Evolutionary conservation across 1,284 basidiomycete species (phyloP).

Genomic region (Amylostereum chailletii): DNA sequence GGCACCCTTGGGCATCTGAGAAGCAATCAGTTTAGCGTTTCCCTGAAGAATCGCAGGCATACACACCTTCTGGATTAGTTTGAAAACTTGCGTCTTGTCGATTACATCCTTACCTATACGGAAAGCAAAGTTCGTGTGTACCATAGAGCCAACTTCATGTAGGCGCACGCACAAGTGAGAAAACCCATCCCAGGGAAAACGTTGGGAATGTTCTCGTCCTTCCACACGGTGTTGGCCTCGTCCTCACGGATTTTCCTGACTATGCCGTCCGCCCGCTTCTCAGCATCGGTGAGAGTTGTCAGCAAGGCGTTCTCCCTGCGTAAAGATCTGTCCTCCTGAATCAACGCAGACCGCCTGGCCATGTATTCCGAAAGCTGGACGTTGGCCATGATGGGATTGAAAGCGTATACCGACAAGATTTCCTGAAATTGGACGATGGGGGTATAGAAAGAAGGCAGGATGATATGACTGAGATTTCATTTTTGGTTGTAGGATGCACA

Average conservation of each 20-base stretch:
- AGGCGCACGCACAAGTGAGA: constrained; percentile 38
- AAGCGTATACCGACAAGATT: background rate
- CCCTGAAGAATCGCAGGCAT: background rate
- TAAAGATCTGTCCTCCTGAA: constrained; percentile 39
- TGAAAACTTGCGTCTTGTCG: constrained; percentile 47
- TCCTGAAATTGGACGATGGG: background rate
- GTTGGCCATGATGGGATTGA: background rate
- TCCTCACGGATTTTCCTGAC: constrained; percentile 40
- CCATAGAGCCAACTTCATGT: constrained; percentile 63
- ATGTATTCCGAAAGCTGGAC: constrained; percentile 28
- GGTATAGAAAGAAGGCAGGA: background rate
- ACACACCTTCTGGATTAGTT: constrained; percentile 47
- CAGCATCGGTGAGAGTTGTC: constrained; percentile 25
- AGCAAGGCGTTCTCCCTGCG: constrained; percentile 28
- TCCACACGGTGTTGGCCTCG: constrained; percentile 56
- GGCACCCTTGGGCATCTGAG: constrained; percentile 70
- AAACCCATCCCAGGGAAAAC: constrained; percentile 74
- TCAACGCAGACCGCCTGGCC: constrained; percentile 33
- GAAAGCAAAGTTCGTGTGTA: constrained; percentile 48
- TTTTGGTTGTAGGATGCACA: background rate
- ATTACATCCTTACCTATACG: constrained; percentile 46
- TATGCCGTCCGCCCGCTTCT: constrained; percentile 46
- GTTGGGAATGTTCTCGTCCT: constrained; percentile 41
- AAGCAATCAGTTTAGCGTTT: background rate
- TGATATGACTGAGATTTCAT: background rate